phyloP scores from a whole-genome alignment of 2,329 filamentous ascomycete species.

The Ascochyta koolunga region DNA sequence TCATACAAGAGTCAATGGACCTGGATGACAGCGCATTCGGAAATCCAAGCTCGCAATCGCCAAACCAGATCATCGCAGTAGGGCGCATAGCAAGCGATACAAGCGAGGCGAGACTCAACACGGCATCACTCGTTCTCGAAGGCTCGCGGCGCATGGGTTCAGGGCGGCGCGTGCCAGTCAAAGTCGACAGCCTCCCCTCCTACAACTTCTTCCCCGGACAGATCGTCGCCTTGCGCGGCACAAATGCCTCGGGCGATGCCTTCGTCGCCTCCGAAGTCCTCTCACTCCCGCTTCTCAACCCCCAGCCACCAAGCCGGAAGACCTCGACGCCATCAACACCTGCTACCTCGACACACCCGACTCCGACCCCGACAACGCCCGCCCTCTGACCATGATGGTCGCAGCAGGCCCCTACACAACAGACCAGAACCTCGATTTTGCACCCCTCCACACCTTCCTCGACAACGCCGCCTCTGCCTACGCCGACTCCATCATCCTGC shows the following conservation, averaged over 20 bases:
- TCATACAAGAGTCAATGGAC: constrained; percentile 75
- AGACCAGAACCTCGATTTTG: constrained; percentile 89
- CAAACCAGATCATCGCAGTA: constrained; percentile 84
- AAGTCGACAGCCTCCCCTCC: constrained; percentile 69
- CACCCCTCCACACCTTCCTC: constrained; percentile 82
- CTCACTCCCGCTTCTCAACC: constrained; percentile 73
- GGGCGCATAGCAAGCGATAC: constrained; percentile 91
- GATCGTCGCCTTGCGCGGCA: constrained; percentile 84
- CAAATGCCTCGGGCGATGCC: constrained; percentile 82
- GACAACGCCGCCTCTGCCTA: constrained; percentile 74
- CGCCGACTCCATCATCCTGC: constrained; percentile 79
- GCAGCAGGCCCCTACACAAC: constrained; percentile 90
- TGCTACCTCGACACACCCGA: constrained; percentile 69
- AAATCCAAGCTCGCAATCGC: constrained; percentile 83
- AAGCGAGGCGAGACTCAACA: constrained; percentile 83
- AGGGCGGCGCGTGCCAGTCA: constrained; percentile 80
- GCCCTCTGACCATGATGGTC: constrained; percentile 77
- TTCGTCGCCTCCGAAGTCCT: constrained; percentile 82
- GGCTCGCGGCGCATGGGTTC: constrained; percentile 83
- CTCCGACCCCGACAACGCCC: constrained; percentile 55
- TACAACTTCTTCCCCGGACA: constrained; percentile 95
- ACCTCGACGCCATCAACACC: constrained; percentile 71
- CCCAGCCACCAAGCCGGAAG: constrained; percentile 72
- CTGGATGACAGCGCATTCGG: constrained; percentile 84
- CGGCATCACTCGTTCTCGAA: constrained; percentile 84